Base-by-base conservation (phyloP, 192 early-diverging fungal species). In the Coemansia sp. region DNA sequence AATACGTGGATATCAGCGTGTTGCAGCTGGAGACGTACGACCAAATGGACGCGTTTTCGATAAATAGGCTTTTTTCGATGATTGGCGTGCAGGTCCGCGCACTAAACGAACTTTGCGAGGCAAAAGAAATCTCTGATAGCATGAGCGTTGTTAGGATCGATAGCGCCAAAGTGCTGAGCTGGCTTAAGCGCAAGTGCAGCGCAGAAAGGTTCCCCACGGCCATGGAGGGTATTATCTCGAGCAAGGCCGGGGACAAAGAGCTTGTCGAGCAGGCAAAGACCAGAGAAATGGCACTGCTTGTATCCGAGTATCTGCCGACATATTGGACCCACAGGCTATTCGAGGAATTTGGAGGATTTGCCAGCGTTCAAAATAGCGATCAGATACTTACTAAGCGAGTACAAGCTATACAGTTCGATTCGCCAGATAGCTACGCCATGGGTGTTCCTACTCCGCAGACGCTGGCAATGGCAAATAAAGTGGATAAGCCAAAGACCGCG, bases 131-230 rank as follows among this genome's bases (percentile, higher is more conserved):
- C 3, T 48, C 67, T 16, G 57, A 49, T 16, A 46, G 54, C 13
- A 65, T 62, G 25, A 36, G 49, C 13, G 67, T 78, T 18, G 75
- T 55, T 25, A 65, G 45, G 18, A 57, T 72, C 28, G 70, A 78
- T 20, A 42, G 27, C 0, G 32, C 13, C 28, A 69, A 67, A 32
- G 61, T 67, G 25, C 0, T 78, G 6, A 53, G 54, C 0, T 78
- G 75, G 75, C 71, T 78, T 19, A 59, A 55, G 52, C 66, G 64
- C 48, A 78, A 78, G 34, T 78, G 75, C 54, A 42, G 53, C 20
- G 49, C 20, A 5, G 25, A 8, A 18, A 51, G 52, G 28, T 34
- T 70, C 18, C 75, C 71, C 4, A 47, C 27, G n/a, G 20, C 45
- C 0, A 47, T 78, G 14, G 50, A 58, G 4, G 14, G 22, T 7